These are phyloP conservation scores for Rubroshorea leprosula DNA, from an alignment of 345 rosid genomes.

Conservation along the genomic window DNA sequence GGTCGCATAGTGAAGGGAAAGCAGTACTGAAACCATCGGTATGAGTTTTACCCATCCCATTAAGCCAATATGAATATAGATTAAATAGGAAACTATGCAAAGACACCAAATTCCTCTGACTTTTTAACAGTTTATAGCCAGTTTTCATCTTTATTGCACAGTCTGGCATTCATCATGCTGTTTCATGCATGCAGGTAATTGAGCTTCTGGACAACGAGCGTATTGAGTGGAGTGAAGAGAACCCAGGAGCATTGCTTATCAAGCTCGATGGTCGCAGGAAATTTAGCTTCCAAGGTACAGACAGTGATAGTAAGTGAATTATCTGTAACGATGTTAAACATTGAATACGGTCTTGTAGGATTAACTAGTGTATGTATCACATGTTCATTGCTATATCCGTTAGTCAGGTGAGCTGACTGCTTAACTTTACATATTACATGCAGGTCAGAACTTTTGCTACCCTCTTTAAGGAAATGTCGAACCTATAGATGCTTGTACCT, in stretches of 20 bases:
- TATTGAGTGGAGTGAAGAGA: constrained; percentile 64
- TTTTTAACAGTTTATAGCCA: background rate
- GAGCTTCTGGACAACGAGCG: constrained; percentile 60
- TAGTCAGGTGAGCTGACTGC: constrained; percentile 3
- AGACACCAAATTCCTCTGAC: constrained; percentile 1
- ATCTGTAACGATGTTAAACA: constrained; percentile 2
- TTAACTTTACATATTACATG: background rate
- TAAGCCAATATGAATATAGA: background rate
- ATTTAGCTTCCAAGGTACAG: constrained; percentile 60
- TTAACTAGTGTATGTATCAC: too few relatives aligned
- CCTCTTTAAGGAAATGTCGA: background rate
- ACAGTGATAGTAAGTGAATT: constrained; percentile 47
- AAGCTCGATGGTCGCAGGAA: constrained; percentile 54
- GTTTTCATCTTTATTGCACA: background rate
- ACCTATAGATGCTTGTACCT: too few relatives aligned
- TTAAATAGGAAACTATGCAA: background rate
- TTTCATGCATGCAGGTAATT: constrained; percentile 44
- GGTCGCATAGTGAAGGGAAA: constrained; percentile 71
- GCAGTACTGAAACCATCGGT: constrained; percentile 87
- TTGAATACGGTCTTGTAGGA: too few relatives aligned
- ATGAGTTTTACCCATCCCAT: constrained; percentile 26
- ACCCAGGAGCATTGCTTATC: constrained; percentile 64
- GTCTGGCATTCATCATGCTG: background rate
- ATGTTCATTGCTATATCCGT: too few relatives aligned
- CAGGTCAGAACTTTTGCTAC: background rate